Evolutionary conservation across 139 green algal species (phyloP).

Genomic region (Tetradesmus lagerheimii): DNA sequence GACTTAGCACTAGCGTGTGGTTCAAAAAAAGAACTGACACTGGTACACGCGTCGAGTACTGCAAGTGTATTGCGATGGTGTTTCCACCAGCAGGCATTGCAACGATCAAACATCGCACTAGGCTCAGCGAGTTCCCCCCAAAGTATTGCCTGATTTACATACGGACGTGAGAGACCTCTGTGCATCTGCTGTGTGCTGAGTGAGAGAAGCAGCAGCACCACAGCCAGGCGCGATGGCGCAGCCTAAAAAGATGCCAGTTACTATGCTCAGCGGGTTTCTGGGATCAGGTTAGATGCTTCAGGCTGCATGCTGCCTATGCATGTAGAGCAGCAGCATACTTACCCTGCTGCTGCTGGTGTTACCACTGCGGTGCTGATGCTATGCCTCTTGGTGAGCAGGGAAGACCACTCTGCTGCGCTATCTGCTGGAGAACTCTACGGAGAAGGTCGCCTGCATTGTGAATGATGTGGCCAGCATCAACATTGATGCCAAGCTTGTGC

Average conservation of each 20-base stretch:
- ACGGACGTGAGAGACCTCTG: neutral
- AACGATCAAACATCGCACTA: neutral
- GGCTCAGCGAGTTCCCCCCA: neutral
- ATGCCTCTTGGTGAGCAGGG: slow-evolving; percentile 57
- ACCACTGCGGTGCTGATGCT: neutral
- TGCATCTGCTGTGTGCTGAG: neutral
- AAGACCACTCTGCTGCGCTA: slow-evolving; percentile 94
- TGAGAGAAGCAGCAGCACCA: neutral
- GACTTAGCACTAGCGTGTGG: neutral
- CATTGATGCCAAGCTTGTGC: slow-evolving; percentile 95
- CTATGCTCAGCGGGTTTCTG: slow-evolving; percentile 87
- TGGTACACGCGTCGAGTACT: neutral
- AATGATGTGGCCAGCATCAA: slow-evolving; percentile 96
- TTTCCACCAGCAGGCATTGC: neutral
- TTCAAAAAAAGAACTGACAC: neutral
- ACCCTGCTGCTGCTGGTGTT: neutral
- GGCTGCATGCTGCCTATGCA: neutral
- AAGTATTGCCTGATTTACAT: neutral
- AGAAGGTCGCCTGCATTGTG: slow-evolving; percentile 95
- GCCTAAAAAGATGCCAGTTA: slow-evolving; percentile 68
- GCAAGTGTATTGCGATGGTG: neutral
- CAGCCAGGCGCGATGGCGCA: neutral
- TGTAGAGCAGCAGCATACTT: neutral
- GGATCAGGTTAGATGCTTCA: slow-evolving; percentile 66
- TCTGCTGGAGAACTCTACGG: slow-evolving; percentile 82